Conservation (phyloP, 768 basidiomycete genomes). For the Lactarius pseudohatsudake region DNA sequence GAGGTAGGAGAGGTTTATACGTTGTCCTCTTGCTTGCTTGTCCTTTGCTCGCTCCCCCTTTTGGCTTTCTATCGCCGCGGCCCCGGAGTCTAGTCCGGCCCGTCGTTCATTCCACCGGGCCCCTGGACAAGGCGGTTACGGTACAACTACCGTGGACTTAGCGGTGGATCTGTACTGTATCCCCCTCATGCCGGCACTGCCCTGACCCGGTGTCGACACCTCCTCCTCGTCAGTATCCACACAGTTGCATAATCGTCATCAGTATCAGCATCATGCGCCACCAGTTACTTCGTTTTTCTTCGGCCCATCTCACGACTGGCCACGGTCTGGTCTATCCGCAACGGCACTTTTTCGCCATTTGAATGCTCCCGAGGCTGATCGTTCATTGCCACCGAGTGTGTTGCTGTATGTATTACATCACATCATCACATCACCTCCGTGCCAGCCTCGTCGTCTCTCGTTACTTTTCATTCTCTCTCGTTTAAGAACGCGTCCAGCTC, state of each 20-base stretch:
- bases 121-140: background rate
- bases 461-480: constrained; percentile 31
- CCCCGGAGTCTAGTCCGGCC: background rate
- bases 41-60: constrained; percentile 4
- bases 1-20: constrained; percentile 10
- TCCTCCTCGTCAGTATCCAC: constrained; percentile 7
- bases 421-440: constrained; percentile 12
- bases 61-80: constrained; percentile 1
- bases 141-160: background rate
- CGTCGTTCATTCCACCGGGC: constrained; percentile 6
- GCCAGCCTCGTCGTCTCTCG: background rate
- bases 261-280: background rate
- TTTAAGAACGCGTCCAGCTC: constrained; percentile 80
- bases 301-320: too few relatives aligned
- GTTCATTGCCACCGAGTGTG: constrained; percentile 14
- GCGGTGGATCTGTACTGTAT: constrained; percentile 9
- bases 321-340: background rate
- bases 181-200: background rate
- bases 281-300: too few relatives aligned
- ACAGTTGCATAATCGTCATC: background rate
- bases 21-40: background rate
- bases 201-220: background rate
- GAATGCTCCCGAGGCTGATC: constrained; percentile 1
- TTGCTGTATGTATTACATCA: constrained; percentile 12
- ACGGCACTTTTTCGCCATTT: constrained; percentile 4